Percentiles rank a stretch among this genome's conserved stretches.
These are phyloP conservation scores for Talaromyces proteolyticus DNA, from an alignment of 495 filamentous ascomycete species.

Conservation along the genomic window DNA sequence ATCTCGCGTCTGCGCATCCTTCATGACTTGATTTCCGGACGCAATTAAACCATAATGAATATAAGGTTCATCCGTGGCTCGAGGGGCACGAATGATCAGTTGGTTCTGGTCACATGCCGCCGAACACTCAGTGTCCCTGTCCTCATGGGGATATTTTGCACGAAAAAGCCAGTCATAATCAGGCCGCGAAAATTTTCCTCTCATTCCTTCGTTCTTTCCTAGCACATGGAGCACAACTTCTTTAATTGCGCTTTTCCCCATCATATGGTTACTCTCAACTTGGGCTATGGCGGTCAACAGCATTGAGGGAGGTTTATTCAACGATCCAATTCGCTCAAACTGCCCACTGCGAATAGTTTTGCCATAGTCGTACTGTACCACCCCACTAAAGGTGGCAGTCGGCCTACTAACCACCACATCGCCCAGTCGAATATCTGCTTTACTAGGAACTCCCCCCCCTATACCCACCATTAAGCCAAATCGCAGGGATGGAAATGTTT, in stretches of 20 bases:
- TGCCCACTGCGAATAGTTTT: conserved; percentile 8
- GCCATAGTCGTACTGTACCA: conserved; percentile 27
- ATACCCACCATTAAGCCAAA: too few species aligned
- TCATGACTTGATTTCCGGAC: conserved; percentile 19
- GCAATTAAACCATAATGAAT: too few species aligned
- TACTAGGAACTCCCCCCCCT: too few species aligned
- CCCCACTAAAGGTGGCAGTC: conserved; percentile 11
- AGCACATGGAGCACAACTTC: conserved; percentile 11
- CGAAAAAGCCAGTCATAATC: conserved; percentile 23
- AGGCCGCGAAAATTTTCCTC: conserved; percentile 14
- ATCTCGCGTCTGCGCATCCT: conserved; percentile 11
- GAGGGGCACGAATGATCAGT: conserved; percentile 2
- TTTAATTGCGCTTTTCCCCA: conserved; percentile 6
- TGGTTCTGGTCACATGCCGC: conserved; percentile 10
- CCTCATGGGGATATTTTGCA: conserved; percentile 17
- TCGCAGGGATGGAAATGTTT: too few species aligned
- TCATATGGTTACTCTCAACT: conserved; percentile 10
- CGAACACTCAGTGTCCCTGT: conserved; percentile 11
- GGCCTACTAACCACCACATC: conserved; percentile 28
- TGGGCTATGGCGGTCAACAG: conserved; percentile 19
- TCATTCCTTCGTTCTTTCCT: conserved; percentile 10
- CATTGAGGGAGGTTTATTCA: conserved; percentile 11
- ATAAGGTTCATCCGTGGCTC: conserved; percentile 4
- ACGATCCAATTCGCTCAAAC: conserved; percentile 13
- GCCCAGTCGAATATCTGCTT: conserved; percentile 22